phyloP scores from a whole-genome alignment of 805 yeast genomes.

The Cyberlindnera americana region DNA sequence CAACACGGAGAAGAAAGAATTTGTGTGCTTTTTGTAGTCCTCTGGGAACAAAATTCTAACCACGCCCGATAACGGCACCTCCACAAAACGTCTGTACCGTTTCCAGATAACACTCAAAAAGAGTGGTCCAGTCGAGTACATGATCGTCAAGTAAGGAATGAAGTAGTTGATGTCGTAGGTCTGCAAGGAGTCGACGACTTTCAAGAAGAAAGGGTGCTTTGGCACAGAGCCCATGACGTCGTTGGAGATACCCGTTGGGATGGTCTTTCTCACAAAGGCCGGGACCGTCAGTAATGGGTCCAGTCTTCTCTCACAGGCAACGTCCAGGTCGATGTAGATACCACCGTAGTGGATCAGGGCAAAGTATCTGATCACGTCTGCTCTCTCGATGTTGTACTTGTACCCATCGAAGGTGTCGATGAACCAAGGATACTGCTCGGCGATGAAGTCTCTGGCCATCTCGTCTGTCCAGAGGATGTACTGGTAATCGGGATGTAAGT shows the following conservation, averaged over 20 bases:
- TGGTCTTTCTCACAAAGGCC: constrained; percentile 82
- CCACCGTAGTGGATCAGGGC: constrained; percentile 84
- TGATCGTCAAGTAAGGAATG: constrained; percentile 85
- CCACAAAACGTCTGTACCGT: constrained; percentile 73
- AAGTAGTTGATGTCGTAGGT: constrained; percentile 69
- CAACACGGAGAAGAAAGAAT: constrained; percentile 69
- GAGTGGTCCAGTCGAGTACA: constrained; percentile 91
- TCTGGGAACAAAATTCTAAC: constrained; percentile 69
- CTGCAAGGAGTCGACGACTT: constrained; percentile 61
- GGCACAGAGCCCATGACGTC: constrained; percentile 92
- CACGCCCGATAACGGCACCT: constrained; percentile 59
- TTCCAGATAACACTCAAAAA: constrained; percentile 85
- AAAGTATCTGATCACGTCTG: constrained; percentile 88
- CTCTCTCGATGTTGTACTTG: constrained; percentile 79
- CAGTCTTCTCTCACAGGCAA: constrained; percentile 73
- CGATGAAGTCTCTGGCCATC: constrained; percentile 72
- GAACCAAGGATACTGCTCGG: constrained; percentile 84
- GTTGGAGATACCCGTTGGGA: constrained; percentile 88
- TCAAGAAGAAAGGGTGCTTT: constrained; percentile 77
- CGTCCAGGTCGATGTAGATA: constrained; percentile 85
- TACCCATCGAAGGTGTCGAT: constrained; percentile 72
- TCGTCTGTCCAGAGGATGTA: constrained; percentile 91
- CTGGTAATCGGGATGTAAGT: constrained; percentile 82
- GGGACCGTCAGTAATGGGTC: constrained; percentile 81
- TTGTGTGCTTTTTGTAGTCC: constrained; percentile 60